These are phyloP conservation scores for Penicillium sp. DNA, from an alignment of 2,329 filamentous ascomycete species.

Conservation along the genomic window DNA sequence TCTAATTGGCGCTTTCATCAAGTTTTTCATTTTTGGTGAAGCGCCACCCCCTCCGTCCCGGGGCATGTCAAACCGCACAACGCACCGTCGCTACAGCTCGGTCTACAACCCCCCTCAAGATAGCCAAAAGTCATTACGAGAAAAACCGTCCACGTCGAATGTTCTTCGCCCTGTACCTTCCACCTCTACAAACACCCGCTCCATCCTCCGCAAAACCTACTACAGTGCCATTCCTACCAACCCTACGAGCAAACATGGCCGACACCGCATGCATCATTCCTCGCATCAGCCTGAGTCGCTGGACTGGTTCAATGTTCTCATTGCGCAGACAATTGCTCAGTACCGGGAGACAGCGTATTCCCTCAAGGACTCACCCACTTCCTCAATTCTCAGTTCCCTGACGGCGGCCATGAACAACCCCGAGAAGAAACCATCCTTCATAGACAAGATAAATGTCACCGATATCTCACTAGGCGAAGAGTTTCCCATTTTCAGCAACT, in stretches of 20 bases:
- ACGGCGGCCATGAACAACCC: conserved; percentile 84
- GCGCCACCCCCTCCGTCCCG: conserved; percentile 79
- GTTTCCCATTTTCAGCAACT: conserved; percentile 98
- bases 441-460: conserved; percentile 90
- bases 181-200: conserved; percentile 76
- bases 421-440: conserved; percentile 81
- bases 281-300: conserved; percentile 94
- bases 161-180: conserved; percentile 70
- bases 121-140: conserved; percentile 45
- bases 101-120: conserved; percentile 47
- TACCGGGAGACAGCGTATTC: conserved; percentile 89
- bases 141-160: conserved; percentile 58
- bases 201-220: conserved; percentile 91
- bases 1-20: conserved; percentile 91
- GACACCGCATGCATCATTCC: conserved; percentile 51
- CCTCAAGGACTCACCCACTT: conserved; percentile 61
- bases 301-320: conserved; percentile 98
- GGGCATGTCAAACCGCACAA: conserved; percentile 70
- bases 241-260: conserved; percentile 41
- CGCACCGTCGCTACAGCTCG: conserved; percentile 72
- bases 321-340: conserved; percentile 95
- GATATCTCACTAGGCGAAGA: conserved; percentile 94
- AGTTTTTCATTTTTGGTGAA: conserved; percentile 99
- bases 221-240: conserved; percentile 64
- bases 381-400: conserved; percentile 74